Evolutionary conservation across 257 asterid species (phyloP), one percentile per base, ranked within the genome.

Genomic region (Handroanthus guayacan): DNA sequence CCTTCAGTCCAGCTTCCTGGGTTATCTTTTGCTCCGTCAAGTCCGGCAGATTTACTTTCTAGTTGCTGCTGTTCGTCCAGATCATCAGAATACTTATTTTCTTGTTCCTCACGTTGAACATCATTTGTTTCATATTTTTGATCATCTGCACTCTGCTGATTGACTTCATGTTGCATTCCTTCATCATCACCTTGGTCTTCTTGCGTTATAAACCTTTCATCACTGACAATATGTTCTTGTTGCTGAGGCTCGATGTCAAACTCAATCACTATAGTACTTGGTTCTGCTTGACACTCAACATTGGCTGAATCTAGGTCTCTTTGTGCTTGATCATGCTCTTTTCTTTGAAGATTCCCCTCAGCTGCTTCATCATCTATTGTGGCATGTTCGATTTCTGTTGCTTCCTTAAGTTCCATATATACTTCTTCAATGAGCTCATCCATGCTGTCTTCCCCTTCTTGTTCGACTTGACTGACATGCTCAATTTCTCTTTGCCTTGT

Each of bases 401-500:
- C 80, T 74, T 67, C 52, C 43, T 6, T 44, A 12, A 75, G 36
- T 75, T 85, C 81, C 72, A 4, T 13, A 51, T 9, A 68, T 54
- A 80, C 79, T 43, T 83, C 56, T 18, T 80, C 82, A 45, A 75
- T 64, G 56, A 80, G 71, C 34, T 78, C 75, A 36, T 85, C 84
- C 75, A 74, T 11, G 61, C 4, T 52, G 65, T 64, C 72, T 10
- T 20, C 78, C 41, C 68, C 80, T 9, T 62, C 72, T 47, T 52
- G 81, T 56, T 20, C 81, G 43, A 72, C 10, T 48, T 12, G 62
- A 55, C 54, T 50, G 36, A 43, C 75, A 14, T 34, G 39, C 67
- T 43, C 67, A 66, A 1, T 18, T 65, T 73, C 74, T 48, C 63
- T 60, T 25, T 74, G 76, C 60, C 43, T 16, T 64, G 37, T 17